Evolutionary conservation across 345 rosid species (phyloP), one percentile per base, ranked within the genome.

Genomic region (Dipteronia dyeriana): DNA sequence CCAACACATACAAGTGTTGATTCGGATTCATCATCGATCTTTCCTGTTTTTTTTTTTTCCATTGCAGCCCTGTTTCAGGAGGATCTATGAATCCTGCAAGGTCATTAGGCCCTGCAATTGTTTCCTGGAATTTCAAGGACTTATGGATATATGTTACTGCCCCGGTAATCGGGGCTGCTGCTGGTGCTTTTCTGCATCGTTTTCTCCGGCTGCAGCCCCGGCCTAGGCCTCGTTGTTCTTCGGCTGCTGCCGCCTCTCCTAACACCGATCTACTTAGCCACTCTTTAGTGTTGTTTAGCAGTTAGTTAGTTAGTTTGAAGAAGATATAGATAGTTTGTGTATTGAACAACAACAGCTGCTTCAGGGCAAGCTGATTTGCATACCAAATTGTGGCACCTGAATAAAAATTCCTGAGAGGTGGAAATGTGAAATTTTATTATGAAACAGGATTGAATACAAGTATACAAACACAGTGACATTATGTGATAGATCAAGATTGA

Each of bases 51-150:
- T 34, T 4, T 34, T 64, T 22, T 53, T 72, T 29, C 7, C 13
- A 57, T 54, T 64, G 53, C 85, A 94, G 98, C 75, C 97, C 97
- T 1, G 76, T 93, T 22, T 95, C 98, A 7, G 98, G 98, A 76
- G 98, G 95, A 76, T 95, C 98, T 22, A 78, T 95, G 88, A 95
- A 95, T 71, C 98, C 98, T 2, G 97, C 95, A 56, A 87, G 98
- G 74, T 95, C 98, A 68, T 60, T 95, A 53, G 98, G 98, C 34
- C 98, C 98, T 3, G 98, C 98, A 38, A 85, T 95, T 62, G 84
- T 88, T 72, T 78, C 95, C 5, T 83, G 90, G 91, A 85, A 91
- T 60, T 92, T 90, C 62, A 86, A 86, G 57, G 84, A 83, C 79
- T 51, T 95, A 25, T 95, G 98, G 98, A 82, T 95, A 47, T 93